Base-by-base conservation (phyloP, 2,329 filamentous ascomycete genomes). In the Anthostomella pinea region DNA sequence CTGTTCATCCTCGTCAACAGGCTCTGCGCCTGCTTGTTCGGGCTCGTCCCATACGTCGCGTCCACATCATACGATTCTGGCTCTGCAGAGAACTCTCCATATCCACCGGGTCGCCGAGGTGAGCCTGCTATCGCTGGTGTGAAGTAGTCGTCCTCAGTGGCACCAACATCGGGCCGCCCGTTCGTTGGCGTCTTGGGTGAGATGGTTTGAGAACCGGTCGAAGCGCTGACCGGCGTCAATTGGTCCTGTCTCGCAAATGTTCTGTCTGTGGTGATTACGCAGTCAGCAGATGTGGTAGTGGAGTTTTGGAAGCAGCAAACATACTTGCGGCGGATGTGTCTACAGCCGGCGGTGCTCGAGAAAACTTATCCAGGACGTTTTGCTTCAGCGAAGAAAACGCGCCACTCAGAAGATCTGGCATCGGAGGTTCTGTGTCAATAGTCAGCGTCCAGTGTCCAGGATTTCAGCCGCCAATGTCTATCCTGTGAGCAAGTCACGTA, bases 1-100 rank as follows among this genome's bases (percentile, higher is more conserved):
- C 67, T 73, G 48, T 85, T 75, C 70, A 86, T 77, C 33, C 79
- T 74, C 44, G 77, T 72, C 49, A 84, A 53, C 18, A 87, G 52
- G 23, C 55, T 67, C 5, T 58, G 53, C 2, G 48, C 48, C 32
- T 60, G 56, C 42, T 63, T 67, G 45, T 62, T 64, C 30, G 77
- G 75, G 44, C 69, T 79, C 14, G 67, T 58, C 4, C 72, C 66
- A 15, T 70, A 70, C 51, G 70, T 57, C 23, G 60, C 51, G 33
- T 69, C 66, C n/a, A 45, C 35, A 23, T 68, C 66, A 30, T 55
- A 54, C 1, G 52, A 54, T 24, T 63, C 60, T 6, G 49, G 53
- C 18, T 67, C 65, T 13, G 59, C 58, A n/a, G 34, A 33, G 32
- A 76, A 69, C 4, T 68, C 70, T 9, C 72, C 72, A 51, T 77